A percentile compares a stretch with the other conserved stretches of the same genome.
Conservation (phyloP, 2,329 filamentous ascomycete genomes). For the Fusarium sp. region DNA sequence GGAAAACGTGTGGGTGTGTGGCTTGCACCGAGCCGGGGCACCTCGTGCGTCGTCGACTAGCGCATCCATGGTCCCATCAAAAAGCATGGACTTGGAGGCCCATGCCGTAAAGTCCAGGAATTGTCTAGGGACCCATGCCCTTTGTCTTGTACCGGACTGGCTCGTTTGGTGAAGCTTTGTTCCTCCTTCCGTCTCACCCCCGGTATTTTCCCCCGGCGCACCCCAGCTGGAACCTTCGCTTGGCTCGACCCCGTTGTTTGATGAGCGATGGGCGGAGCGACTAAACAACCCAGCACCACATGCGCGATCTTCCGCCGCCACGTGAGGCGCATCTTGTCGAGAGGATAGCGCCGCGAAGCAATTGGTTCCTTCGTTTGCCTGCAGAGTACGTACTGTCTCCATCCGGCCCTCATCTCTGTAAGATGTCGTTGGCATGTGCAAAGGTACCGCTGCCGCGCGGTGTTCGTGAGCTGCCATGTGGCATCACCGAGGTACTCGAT, state of each 20-base stretch:
- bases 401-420: conserved; percentile 5
- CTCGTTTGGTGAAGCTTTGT: conserved; percentile 7
- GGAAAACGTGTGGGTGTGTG: conserved; percentile 33
- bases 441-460: conserved; percentile 2
- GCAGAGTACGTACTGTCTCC: conserved; percentile 12
- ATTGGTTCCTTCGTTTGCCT: conserved; percentile 28
- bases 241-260: conserved; percentile 24
- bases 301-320: conserved; percentile 50
- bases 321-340: conserved; percentile 42
- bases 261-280: conserved; percentile 31
- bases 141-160: conserved; percentile 22
- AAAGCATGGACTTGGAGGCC: conserved; percentile 33
- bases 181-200: conserved; percentile 24
- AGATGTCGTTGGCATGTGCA: conserved; percentile 10
- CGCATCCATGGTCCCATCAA: conserved; percentile 31
- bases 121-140: conserved; percentile 11
- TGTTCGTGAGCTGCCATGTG: conserved; percentile 33
- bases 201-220: conserved; percentile 7
- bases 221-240: conserved; percentile 4
- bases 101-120: conserved; percentile 18
- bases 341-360: conserved; percentile 23
- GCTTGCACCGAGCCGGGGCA: conserved; percentile 43
- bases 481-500: conserved; percentile 8
- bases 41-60: conserved; percentile 46
- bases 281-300: conserved; percentile 42